Conservation (phyloP, 495 filamentous ascomycete genomes). For the Opeltia flavorubescens region DNA sequence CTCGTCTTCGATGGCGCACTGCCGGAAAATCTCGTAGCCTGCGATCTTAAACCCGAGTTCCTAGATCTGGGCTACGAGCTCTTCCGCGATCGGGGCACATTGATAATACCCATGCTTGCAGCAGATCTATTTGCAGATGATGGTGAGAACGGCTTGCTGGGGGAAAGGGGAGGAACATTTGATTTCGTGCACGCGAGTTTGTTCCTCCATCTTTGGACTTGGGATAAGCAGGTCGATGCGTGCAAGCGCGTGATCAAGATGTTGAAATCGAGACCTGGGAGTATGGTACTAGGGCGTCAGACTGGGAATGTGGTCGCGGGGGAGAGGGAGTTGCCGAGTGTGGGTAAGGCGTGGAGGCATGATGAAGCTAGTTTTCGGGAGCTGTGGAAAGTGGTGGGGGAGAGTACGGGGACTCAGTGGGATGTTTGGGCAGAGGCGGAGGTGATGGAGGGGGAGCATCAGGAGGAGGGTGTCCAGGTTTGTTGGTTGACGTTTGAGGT, state of each 20-base stretch:
- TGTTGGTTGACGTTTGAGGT: too few relatives aligned
- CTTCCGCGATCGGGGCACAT: conserved; percentile 29
- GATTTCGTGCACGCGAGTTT: conserved; percentile 40
- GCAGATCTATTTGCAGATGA: conserved; percentile 32
- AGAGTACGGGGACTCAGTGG: background rate
- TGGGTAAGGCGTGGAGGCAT: background rate
- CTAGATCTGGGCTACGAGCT: conserved; percentile 37
- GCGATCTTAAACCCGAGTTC: conserved; percentile 34
- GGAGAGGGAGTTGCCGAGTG: background rate
- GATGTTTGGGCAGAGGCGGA: too few relatives aligned
- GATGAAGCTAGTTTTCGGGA: background rate
- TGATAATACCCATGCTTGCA: conserved; percentile 14
- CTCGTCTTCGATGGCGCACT: conserved; percentile 32
- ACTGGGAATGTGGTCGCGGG: too few relatives aligned
- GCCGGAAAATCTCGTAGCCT: conserved; percentile 27
- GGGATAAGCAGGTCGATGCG: conserved; percentile 33
- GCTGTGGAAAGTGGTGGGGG: background rate
- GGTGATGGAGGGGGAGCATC: too few relatives aligned
- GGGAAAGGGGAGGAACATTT: conserved; percentile 28
- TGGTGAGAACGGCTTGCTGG: conserved; percentile 11
- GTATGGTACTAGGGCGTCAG: background rate
- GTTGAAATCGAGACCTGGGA: background rate
- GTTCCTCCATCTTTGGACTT: conserved; percentile 50
- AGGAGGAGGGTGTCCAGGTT: too few relatives aligned
- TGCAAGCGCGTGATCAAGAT: background rate